These are phyloP conservation scores for Aspergillus alliaceus DNA, from an alignment of 2,329 filamentous ascomycete genomes.

Conservation along the genomic window DNA sequence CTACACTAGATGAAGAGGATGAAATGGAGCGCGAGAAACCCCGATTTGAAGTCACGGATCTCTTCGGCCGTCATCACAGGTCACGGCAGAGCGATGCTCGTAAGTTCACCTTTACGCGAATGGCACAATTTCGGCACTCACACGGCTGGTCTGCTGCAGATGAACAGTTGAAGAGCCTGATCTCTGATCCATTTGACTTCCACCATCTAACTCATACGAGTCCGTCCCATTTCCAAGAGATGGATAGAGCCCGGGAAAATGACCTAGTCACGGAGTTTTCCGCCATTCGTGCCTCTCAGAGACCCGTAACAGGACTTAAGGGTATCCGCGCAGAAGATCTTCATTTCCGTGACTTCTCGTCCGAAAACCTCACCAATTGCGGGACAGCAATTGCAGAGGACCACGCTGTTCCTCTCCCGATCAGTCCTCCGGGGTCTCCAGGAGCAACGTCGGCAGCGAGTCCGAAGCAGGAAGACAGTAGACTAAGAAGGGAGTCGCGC, in stretches of 20 bases:
- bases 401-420: slow-evolving; percentile 19
- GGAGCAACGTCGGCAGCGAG: slow-evolving; percentile 22
- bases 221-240: slow-evolving; percentile 52
- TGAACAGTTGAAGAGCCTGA: slow-evolving; percentile 48
- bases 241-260: slow-evolving; percentile 53
- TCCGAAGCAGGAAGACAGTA: slow-evolving; percentile 22
- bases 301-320: slow-evolving; percentile 49
- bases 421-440: slow-evolving; percentile 34
- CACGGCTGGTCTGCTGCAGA: slow-evolving; percentile 25
- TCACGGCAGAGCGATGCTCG: slow-evolving; percentile 34
- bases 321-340: slow-evolving; percentile 55
- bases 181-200: slow-evolving; percentile 65
- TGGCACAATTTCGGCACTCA: background rate
- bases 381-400: slow-evolving; percentile 24
- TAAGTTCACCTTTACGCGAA: slow-evolving; percentile 27
- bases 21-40: slow-evolving; percentile 34
- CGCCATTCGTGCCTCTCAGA: slow-evolving; percentile 54
- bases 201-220: slow-evolving; percentile 63
- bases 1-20: slow-evolving; percentile 42
- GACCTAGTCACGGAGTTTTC: slow-evolving; percentile 56
- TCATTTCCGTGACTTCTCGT: slow-evolving; percentile 36
- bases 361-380: slow-evolving; percentile 28
- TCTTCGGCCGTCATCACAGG: slow-evolving; percentile 34
- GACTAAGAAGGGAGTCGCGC: slow-evolving; percentile 34
- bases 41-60: slow-evolving; percentile 32